phyloP scores from a whole-genome alignment of 2,329 filamentous ascomycete species.

The Aspergillus sp. region DNA sequence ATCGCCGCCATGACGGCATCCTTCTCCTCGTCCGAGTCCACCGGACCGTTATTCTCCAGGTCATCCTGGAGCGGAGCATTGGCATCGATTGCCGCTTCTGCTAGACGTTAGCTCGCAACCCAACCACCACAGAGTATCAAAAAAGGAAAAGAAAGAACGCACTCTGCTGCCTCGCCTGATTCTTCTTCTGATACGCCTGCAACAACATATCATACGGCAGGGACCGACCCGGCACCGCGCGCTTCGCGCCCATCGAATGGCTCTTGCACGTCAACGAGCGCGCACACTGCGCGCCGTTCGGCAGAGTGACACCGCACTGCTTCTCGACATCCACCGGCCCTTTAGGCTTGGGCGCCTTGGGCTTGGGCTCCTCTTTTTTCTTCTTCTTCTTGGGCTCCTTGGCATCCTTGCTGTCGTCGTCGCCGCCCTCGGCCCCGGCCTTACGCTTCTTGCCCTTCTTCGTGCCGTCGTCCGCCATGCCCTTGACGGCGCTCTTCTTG shows the following conservation, averaged over 20 bases:
- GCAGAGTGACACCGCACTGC: conserved; percentile 83
- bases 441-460: conserved; percentile 76
- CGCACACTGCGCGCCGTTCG: conserved; percentile 83
- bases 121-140: conserved; percentile 16
- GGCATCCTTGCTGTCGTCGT: conserved; percentile 56
- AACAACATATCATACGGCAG: conserved; percentile 91
- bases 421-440: conserved; percentile 62
- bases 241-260: conserved; percentile 91
- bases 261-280: conserved; percentile 90
- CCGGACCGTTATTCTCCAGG: conserved; percentile 72
- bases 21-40: conserved; percentile 95
- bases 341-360: conserved; percentile 80
- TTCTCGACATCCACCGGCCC: conserved; percentile 91
- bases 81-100: conserved; percentile 90
- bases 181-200: conserved; percentile 91
- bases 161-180: conserved; percentile 97
- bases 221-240: conserved; percentile 80
- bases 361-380: conserved; percentile 89
- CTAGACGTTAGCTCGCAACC: conserved; percentile 10
- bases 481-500: conserved; percentile 55
- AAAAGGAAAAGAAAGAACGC: conserved; percentile 38
- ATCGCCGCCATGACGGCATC: conserved; percentile 81
- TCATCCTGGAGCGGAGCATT: conserved; percentile 88
- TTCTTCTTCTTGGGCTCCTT: conserved; percentile 87
- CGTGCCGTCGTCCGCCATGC: conserved; percentile 53